phyloP scores from a whole-genome alignment of 305 asterid species.

The Euphrasia arctica region DNA sequence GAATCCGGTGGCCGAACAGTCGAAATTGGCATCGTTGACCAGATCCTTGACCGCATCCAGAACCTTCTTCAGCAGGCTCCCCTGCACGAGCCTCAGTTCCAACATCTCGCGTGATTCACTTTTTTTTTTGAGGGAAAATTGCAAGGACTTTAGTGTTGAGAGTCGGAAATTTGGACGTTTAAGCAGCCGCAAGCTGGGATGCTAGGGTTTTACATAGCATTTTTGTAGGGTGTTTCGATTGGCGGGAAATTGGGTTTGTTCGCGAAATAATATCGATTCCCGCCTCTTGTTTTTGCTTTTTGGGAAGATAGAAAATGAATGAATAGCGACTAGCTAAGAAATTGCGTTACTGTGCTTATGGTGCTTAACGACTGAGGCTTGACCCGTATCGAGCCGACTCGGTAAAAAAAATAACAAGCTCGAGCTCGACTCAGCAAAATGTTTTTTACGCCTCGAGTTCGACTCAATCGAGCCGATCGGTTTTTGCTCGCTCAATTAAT shows the following conservation, averaged over 20 bases:
- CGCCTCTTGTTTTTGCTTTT: neutral
- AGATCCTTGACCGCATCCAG: conserved; percentile 75
- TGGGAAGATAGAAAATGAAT: no score
- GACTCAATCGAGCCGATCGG: no score
- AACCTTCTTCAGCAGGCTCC: conserved; percentile 77
- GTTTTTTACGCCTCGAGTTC: no score
- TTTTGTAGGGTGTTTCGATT: neutral
- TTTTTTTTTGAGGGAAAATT: neutral
- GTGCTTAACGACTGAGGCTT: no score
- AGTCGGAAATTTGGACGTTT: neutral
- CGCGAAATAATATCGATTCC: neutral
- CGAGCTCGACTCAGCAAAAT: no score
- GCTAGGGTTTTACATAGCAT: neutral
- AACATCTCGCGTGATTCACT: conserved; percentile 37
- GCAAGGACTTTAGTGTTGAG: neutral
- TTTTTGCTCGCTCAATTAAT: no score
- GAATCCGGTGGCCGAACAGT: conserved; percentile 86
- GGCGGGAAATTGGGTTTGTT: neutral
- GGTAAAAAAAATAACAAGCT: no score
- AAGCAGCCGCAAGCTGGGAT: neutral
- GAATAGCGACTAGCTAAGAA: no score
- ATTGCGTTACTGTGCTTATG: no score
- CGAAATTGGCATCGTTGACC: conserved; percentile 82
- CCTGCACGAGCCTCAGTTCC: conserved; percentile 86
- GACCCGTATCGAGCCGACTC: no score